phyloP scores from a whole-genome alignment of 106 monocot genomes.

The Dioscorea alata region DNA sequence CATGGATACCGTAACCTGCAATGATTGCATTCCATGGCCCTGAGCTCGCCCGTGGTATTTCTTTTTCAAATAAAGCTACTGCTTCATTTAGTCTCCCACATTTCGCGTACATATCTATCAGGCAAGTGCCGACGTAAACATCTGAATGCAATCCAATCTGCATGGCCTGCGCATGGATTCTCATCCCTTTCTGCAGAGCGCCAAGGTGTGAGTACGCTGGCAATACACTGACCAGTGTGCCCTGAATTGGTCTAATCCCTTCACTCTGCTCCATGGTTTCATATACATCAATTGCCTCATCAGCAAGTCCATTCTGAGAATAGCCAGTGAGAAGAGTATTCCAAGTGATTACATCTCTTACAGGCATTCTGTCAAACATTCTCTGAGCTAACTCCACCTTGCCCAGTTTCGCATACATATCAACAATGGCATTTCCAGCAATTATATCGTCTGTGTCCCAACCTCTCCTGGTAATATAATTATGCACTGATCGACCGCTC shows the following conservation, averaged over 20 bases:
- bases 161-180: slow-evolving; percentile 47
- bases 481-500: slow-evolving; percentile 26
- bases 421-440: slow-evolving; percentile 42
- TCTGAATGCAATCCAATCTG: slow-evolving; percentile 41
- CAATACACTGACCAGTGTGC: slow-evolving; percentile 43
- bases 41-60: slow-evolving; percentile 33
- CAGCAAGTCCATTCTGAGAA: slow-evolving; percentile 51
- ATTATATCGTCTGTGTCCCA: slow-evolving; percentile 30
- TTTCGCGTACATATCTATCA: slow-evolving; percentile 81
- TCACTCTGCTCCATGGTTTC: slow-evolving; percentile 23
- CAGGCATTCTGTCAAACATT: slow-evolving; percentile 27
- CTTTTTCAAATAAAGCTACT: slow-evolving; percentile 30
- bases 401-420: slow-evolving; percentile 44
- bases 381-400: slow-evolving; percentile 21
- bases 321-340: slow-evolving; percentile 52
- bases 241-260: slow-evolving; percentile 28
- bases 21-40: slow-evolving; percentile 73
- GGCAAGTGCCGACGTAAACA: slow-evolving; percentile 61
- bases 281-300: slow-evolving; percentile 41
- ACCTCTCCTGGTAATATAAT: slow-evolving; percentile 32
- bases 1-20: slow-evolving; percentile 52
- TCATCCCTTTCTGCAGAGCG: slow-evolving; percentile 59
- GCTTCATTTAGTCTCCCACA: slow-evolving; percentile 63
- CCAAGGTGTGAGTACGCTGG: slow-evolving; percentile 61
- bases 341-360: slow-evolving; percentile 46